Percentiles rank a stretch among this genome's conserved stretches.
phyloP scores from a whole-genome alignment of 2,329 filamentous ascomycete genomes.

The Arthrobotrys pseudoclavata region DNA sequence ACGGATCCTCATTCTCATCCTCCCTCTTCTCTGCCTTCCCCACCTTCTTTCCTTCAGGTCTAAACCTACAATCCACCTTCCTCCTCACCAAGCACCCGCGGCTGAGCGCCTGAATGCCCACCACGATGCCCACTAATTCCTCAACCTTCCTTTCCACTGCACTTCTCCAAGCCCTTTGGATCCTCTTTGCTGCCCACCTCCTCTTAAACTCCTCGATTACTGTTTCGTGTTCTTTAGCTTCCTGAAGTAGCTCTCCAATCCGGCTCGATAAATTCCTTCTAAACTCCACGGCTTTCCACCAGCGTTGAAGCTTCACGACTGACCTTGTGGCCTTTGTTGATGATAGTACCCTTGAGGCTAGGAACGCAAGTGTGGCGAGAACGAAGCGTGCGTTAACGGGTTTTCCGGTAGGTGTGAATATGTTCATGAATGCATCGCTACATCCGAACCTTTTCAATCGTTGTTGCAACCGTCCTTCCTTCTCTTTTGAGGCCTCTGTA shows the following conservation, averaged over 20 bases:
- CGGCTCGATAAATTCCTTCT: conserved; percentile 47
- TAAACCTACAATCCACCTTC: conserved; percentile 42
- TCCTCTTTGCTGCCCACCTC: conserved; percentile 56
- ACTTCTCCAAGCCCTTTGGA: conserved; percentile 62
- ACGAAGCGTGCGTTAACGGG: conserved; percentile 72
- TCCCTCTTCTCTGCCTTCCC: conserved; percentile 13
- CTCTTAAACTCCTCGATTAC: conserved; percentile 18
- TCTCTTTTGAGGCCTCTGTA: conserved; percentile 3
- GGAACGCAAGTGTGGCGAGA: conserved; percentile 72
- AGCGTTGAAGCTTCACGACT: conserved; percentile 56
- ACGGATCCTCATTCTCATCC: conserved; percentile 38
- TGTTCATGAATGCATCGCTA: conserved; percentile 60
- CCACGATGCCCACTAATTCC: conserved; percentile 16
- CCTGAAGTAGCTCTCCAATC: conserved; percentile 34
- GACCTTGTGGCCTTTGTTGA: conserved; percentile 65
- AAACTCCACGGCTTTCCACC: conserved; percentile 60
- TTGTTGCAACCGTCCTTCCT: conserved; percentile 62
- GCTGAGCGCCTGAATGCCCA: conserved; percentile 21
- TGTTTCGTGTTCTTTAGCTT: conserved; percentile 48
- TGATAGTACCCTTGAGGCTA: conserved; percentile 73
- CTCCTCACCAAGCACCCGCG: conserved; percentile 28
- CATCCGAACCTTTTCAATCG: conserved; percentile 66
- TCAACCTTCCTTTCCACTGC: conserved; percentile 39
- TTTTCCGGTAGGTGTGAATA: conserved; percentile 62
- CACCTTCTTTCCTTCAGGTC: conserved; percentile 3